Evolutionary conservation across 225 moss, liverwort and hornwort species (phyloP), one percentile per base, ranked within the genome.

Genomic region (Ulota crispa): DNA sequence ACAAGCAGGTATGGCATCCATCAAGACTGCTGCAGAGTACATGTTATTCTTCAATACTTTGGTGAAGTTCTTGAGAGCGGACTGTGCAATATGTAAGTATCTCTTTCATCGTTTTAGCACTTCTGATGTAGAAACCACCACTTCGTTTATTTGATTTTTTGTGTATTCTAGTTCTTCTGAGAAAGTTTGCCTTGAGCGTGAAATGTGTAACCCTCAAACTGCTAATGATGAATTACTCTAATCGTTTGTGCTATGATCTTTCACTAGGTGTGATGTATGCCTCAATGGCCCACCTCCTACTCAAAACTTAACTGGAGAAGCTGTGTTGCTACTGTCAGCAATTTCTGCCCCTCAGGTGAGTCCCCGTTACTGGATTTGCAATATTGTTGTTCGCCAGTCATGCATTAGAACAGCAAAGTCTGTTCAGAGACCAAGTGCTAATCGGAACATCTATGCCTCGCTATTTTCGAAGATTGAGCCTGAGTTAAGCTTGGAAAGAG

Each of bases 201-300:
- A 28, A 65, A 32, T 30, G 4, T 70, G 27, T 26, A 31, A 36
- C 73, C 11, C 62, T 68, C 74, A 56, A 70, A 64, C 67, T 75
- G 45, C 21, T 53, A 59, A 76, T 56, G 50, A 68, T 37, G 60
- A 60, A 60, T 59, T 66, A 24, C 3, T 54, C 42, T 65, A 21
- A 85, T 53, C 21, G 30, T 50, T 32, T 28, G 30, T 63, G n/a
- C 43, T 57, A 55, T 28, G 30, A 23, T 79, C 64, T 80, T 69
- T 69, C 50, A 6, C 39, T 85, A 94, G 92, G 88, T 94, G 94
- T 87, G 92, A 94, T 86, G 83, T 89, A 78, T 94, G 92, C 68
- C 73, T 82, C 26, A 75, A 83, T 21, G 89, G 88, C 66, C 87
- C 88, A 84, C 88, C 88, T 64, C 85, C 84, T 47, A 73, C 84